phyloP scores from a whole-genome alignment of 1,284 basidiomycete species.

The Moesziomyces globuligerus region DNA sequence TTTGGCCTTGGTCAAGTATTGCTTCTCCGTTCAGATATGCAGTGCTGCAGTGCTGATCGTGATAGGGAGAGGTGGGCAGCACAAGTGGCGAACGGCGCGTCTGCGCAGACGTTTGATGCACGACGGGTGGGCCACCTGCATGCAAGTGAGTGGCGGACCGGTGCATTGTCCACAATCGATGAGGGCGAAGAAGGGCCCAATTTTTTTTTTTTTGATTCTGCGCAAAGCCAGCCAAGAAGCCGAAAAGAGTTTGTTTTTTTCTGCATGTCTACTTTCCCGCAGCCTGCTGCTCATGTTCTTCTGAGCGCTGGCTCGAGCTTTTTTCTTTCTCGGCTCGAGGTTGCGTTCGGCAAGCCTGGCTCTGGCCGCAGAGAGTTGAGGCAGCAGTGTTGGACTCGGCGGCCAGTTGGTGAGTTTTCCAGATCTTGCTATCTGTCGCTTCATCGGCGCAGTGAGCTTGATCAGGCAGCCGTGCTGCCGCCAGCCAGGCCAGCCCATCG shows the following conservation, averaged over 20 bases:
- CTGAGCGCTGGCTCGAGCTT: neutral
- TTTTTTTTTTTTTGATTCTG: neutral
- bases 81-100: too few species aligned
- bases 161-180: neutral
- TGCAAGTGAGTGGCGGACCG: too few species aligned
- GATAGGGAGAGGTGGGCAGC: too few species aligned
- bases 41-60: too few species aligned
- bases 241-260: neutral
- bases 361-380: neutral
- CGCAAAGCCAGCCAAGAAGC: neutral
- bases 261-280: neutral
- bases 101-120: too few species aligned
- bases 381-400: neutral
- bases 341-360: neutral
- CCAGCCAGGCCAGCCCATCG: too few species aligned
- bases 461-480: too few species aligned
- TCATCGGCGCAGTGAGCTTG: conserved; percentile 5
- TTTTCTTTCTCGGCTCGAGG: neutral
- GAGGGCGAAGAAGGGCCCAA: neutral
- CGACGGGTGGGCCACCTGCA: too few species aligned
- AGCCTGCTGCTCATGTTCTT: neutral
- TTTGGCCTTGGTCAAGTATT: too few species aligned
- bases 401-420: conserved; percentile 8
- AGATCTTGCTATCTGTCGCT: conserved; percentile 39
- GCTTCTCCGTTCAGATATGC: too few species aligned